Evolutionary conservation across 805 yeast species (phyloP).

Genomic region (Yamadazyma kitorensis): DNA sequence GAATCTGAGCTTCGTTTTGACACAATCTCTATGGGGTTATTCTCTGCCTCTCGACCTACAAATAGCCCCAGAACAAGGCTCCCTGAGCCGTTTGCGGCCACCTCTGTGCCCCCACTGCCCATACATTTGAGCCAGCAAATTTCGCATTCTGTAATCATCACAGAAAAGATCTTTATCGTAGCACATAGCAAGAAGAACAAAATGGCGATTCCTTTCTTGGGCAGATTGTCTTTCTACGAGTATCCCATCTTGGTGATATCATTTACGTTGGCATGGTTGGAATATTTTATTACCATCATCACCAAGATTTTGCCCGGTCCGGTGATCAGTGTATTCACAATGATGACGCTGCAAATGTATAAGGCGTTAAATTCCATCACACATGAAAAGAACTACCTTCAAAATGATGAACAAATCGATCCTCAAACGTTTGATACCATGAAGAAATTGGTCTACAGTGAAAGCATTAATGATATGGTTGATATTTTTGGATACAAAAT

Average conservation of each 20-base stretch:
- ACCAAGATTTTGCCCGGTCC: slow-evolving; percentile 45
- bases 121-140: too few relatives aligned
- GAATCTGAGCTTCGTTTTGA: too few relatives aligned
- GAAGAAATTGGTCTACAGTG: slow-evolving; percentile 43
- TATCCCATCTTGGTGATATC: slow-evolving; percentile 48
- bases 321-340: slow-evolving; percentile 36
- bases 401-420: slow-evolving; percentile 16
- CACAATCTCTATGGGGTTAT: too few relatives aligned
- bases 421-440: slow-evolving; percentile 26
- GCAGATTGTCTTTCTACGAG: slow-evolving; percentile 47
- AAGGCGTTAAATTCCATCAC: slow-evolving; percentile 8
- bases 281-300: slow-evolving; percentile 43
- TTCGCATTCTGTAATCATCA: neutral
- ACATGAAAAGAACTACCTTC: slow-evolving; percentile 20
- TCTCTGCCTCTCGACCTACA: too few relatives aligned
- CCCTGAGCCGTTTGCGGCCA: too few relatives aligned
- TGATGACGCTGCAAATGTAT: slow-evolving; percentile 24
- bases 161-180: neutral
- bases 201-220: slow-evolving; percentile 42
- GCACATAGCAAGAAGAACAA: too few relatives aligned
- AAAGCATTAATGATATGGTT: slow-evolving; percentile 64
- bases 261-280: slow-evolving; percentile 48
- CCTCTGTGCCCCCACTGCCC: too few relatives aligned
- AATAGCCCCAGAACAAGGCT: too few relatives aligned
- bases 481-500: slow-evolving; percentile 62